phyloP scores from a whole-genome alignment of 495 filamentous ascomycete species.

The Hyaloscypha variabilis region DNA sequence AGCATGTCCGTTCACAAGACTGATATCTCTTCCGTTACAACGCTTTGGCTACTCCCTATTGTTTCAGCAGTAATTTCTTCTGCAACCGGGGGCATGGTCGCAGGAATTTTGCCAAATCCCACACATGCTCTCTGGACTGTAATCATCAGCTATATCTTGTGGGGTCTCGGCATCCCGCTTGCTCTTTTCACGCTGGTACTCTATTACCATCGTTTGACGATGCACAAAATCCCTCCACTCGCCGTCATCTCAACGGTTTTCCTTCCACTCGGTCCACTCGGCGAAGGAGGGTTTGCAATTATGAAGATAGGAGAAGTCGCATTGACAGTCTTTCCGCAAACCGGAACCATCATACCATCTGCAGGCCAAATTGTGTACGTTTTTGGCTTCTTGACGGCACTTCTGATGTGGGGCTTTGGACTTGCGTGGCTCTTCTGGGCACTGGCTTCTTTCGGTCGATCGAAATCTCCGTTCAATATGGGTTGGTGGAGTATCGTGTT shows the following conservation, averaged over 20 bases:
- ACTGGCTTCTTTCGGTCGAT: conserved; percentile 32
- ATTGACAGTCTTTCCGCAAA: conserved; percentile 49
- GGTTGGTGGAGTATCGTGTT: conserved; percentile 71
- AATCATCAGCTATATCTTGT: conserved; percentile 58
- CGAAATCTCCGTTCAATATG: conserved; percentile 57
- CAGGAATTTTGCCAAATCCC: conserved; percentile 48
- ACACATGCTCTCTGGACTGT: conserved; percentile 58
- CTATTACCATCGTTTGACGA: conserved; percentile 60
- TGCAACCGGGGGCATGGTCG: conserved; percentile 57
- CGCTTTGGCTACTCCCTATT: conserved; percentile 61
- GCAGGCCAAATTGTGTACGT: conserved; percentile 56
- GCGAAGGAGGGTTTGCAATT: conserved; percentile 57
- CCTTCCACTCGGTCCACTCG: conserved; percentile 62
- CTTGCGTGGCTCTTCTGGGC: conserved; percentile 66
- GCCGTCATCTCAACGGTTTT: conserved; percentile 62
- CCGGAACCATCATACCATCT: conserved; percentile 39
- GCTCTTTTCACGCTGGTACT: conserved; percentile 56
- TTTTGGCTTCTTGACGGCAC: conserved; percentile 50
- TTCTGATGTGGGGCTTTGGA: conserved; percentile 64
- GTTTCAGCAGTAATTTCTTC: conserved; percentile 57
- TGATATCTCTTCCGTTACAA: conserved; percentile 47
- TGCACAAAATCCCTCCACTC: conserved; percentile 57
- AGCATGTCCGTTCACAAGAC: conserved; percentile 23
- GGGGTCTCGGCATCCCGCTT: conserved; percentile 59
- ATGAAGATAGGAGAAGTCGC: conserved; percentile 58